Conservation (phyloP, 768 basidiomycete genomes). For the Rhodosporidiobolus sp. region DNA sequence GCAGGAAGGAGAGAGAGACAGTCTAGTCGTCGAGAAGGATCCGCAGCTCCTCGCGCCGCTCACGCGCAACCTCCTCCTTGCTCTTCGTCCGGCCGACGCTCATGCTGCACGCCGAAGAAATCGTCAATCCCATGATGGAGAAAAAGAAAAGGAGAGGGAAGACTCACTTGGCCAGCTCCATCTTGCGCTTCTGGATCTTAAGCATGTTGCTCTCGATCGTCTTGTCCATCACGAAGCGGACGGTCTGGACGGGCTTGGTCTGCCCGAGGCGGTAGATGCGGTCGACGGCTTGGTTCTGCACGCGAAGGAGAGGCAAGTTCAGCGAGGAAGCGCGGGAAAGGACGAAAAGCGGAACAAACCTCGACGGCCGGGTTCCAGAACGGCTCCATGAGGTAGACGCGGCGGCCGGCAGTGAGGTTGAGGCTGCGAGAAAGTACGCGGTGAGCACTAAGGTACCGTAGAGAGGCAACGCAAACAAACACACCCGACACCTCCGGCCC, state of each 20-base stretch:
- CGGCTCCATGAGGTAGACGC: conserved; percentile 76
- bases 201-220: conserved; percentile 89
- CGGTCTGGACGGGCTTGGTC: conserved; percentile 80
- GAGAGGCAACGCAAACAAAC: not conserved
- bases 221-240: conserved; percentile 90
- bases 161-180: conserved; percentile 70
- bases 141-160: not conserved
- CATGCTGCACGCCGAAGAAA: conserved; percentile 59
- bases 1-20: not conserved
- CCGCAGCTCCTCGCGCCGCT: conserved; percentile 77
- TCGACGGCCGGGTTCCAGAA: conserved; percentile 42
- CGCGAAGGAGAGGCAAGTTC: not conserved
- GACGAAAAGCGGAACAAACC: conserved; percentile 8
- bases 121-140: not conserved
- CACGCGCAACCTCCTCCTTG: conserved; percentile 80
- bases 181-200: conserved; percentile 89
- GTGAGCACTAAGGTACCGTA: not conserved
- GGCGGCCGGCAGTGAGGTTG: conserved; percentile 89
- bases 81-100: conserved; percentile 72
- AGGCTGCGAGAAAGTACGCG: conserved; percentile 58
- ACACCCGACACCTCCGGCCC: conserved; percentile 85
- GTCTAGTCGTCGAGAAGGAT: conserved; percentile 16
- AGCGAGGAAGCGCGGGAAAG: conserved; percentile 5
- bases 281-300: conserved; percentile 96
- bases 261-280: conserved; percentile 90